These are phyloP conservation scores for Austroboletus festivus DNA, from an alignment of 768 basidiomycete species.

Conservation along the genomic window DNA sequence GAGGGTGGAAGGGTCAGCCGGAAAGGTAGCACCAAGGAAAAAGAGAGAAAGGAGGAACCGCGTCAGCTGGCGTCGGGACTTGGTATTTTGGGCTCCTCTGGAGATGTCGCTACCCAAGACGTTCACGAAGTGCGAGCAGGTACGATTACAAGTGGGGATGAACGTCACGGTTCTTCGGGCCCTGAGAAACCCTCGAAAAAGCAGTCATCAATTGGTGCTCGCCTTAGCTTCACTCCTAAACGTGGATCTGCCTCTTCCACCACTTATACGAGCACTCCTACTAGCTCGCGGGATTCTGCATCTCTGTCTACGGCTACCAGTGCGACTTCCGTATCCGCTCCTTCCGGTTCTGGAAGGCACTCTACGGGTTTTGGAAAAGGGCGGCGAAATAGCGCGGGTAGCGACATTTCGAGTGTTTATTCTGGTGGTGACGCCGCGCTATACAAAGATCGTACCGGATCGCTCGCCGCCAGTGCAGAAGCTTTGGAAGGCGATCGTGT, in stretches of 20 bases:
- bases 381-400: constrained; percentile 79
- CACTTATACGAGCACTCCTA: constrained; percentile 74
- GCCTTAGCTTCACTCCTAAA: constrained; percentile 80
- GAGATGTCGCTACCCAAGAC: constrained; percentile 36
- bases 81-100: constrained; percentile 37
- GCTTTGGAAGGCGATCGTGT: constrained; percentile 60
- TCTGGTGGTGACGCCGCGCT: constrained; percentile 58
- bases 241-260: constrained; percentile 89
- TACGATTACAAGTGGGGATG: constrained; percentile 55
- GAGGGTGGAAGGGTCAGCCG: constrained; percentile 36
- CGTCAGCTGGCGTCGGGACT: constrained; percentile 28
- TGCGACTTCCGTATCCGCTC: constrained; percentile 64
- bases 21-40: constrained; percentile 39
- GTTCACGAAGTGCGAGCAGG: constrained; percentile 40
- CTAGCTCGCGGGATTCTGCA: constrained; percentile 86
- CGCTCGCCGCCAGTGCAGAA: constrained; percentile 58
- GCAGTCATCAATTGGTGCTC: constrained; percentile 48
- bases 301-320: constrained; percentile 78
- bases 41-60: constrained; percentile 43
- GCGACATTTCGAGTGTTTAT: constrained; percentile 76
- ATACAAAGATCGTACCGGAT: constrained; percentile 67
- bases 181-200: constrained; percentile 72
- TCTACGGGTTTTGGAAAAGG: constrained; percentile 58
- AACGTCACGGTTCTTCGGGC: constrained; percentile 42
- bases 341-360: constrained; percentile 65